Conservation (phyloP, 164 flowering plant genomes). For the Nymphaea thermarum region DNA sequence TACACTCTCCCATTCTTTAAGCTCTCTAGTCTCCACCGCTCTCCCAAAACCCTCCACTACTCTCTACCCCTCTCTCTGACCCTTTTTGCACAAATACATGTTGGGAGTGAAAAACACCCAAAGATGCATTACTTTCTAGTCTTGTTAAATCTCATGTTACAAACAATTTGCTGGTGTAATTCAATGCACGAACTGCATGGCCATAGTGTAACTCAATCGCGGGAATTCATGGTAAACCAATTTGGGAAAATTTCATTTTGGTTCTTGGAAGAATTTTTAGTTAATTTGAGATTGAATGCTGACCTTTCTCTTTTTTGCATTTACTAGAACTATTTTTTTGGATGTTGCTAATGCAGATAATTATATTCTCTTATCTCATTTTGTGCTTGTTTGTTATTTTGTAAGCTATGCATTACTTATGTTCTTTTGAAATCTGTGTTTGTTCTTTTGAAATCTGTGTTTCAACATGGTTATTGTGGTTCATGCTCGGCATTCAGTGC, state of each 20-base stretch:
- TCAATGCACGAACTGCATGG: slow-evolving; percentile 90
- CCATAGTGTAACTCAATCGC: slow-evolving; percentile 65
- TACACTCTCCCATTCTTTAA: no score
- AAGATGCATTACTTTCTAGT: slow-evolving; percentile 17
- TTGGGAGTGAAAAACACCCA: slow-evolving; percentile 72
- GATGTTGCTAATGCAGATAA: background rate
- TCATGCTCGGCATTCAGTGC: slow-evolving; percentile 99
- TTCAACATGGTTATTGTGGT: slow-evolving; percentile 86
- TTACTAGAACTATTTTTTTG: background rate
- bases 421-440: no score
- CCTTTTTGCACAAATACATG: slow-evolving; percentile 55
- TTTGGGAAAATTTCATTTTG: slow-evolving; percentile 1
- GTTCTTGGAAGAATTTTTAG: background rate
- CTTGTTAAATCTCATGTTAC: slow-evolving; percentile 46
- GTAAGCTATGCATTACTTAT: no score
- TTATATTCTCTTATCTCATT: background rate
- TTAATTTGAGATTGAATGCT: background rate
- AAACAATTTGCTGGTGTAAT: slow-evolving; percentile 48
- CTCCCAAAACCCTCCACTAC: no score
- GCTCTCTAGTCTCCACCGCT: no score
- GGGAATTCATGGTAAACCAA: slow-evolving; percentile 58
- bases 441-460: no score
- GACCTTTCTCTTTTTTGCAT: background rate
- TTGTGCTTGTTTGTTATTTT: no score
- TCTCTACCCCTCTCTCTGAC: no score